A percentile compares a stretch with the other conserved stretches of the same genome.
These are phyloP conservation scores for Buxus sempervirens DNA, from an alignment of 164 flowering plant species.

Conservation along the genomic window DNA sequence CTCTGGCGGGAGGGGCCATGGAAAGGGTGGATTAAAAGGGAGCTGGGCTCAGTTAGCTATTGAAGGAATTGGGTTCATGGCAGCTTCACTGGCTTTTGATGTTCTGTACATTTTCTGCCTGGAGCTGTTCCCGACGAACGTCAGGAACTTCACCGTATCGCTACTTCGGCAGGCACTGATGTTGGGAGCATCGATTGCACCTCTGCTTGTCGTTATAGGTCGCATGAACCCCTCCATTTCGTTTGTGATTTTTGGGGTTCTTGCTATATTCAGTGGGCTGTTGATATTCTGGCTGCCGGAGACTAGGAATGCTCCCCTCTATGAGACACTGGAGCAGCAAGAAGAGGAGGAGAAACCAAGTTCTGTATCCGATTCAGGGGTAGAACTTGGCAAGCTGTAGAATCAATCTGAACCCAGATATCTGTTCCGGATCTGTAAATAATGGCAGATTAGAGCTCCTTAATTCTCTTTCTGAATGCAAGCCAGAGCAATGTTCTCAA, in stretches of 20 bases:
- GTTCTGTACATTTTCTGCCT: slow-evolving; percentile 47
- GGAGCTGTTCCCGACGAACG: slow-evolving; percentile 65
- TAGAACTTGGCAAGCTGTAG: slow-evolving; percentile 28
- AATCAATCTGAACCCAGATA: too few species aligned
- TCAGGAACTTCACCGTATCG: slow-evolving; percentile 55
- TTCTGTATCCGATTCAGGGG: slow-evolving; percentile 9
- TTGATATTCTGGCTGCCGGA: slow-evolving; percentile 50
- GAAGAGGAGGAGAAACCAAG: slow-evolving; percentile 38
- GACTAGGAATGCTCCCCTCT: slow-evolving; percentile 52
- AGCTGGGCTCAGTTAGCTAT: slow-evolving; percentile 40
- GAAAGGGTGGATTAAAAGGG: slow-evolving; percentile 7
- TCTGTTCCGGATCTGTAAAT: too few species aligned
- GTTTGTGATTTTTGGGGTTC: slow-evolving; percentile 41
- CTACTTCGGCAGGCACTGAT: slow-evolving; percentile 49
- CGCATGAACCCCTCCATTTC: slow-evolving; percentile 41
- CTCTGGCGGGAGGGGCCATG: slow-evolving; percentile 2
- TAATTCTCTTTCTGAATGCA: too few species aligned
- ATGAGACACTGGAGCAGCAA: slow-evolving; percentile 64
- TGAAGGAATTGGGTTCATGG: slow-evolving; percentile 59
- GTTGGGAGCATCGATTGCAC: slow-evolving; percentile 59
- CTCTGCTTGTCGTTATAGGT: slow-evolving; percentile 47
- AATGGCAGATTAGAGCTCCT: too few species aligned
- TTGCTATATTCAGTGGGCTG: slow-evolving; percentile 42
- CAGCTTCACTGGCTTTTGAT: slow-evolving; percentile 54
- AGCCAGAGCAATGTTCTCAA: too few species aligned